phyloP scores from a whole-genome alignment of 208 protist species.

The Leishmania arabica region DNA sequence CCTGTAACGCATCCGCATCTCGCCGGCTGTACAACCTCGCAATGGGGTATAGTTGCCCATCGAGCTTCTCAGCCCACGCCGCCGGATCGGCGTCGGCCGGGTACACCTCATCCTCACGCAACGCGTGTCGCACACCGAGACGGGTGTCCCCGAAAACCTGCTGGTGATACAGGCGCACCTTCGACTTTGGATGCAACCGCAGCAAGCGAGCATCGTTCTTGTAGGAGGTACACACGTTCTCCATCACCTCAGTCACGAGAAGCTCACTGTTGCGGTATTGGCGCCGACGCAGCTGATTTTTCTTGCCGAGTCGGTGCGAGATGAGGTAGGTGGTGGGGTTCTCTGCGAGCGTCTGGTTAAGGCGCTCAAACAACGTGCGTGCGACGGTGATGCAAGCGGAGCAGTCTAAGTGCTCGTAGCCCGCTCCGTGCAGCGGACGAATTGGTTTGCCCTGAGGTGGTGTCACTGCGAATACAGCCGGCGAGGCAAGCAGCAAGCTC shows the following conservation, averaged over 20 bases:
- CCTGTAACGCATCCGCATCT: constrained; percentile 40
- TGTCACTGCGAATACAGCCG: neutral
- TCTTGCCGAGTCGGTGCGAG: constrained; percentile 50
- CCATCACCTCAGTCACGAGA: constrained; percentile 75
- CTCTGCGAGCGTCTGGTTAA: constrained; percentile 66
- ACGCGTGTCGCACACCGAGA: constrained; percentile 7
- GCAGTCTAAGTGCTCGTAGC: constrained; percentile 79
- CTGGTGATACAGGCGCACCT: constrained; percentile 62
- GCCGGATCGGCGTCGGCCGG: constrained; percentile 16
- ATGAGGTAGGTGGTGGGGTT: constrained; percentile 44
- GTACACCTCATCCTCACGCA: constrained; percentile 45
- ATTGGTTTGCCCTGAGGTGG: constrained; percentile 13
- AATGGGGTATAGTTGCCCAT: constrained; percentile 23
- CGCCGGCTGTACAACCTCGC: constrained; percentile 52
- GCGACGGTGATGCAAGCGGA: constrained; percentile 79
- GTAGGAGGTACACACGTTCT: constrained; percentile 54
- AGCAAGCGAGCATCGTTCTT: constrained; percentile 48
- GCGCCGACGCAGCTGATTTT: constrained; percentile 36
- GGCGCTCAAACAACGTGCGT: constrained; percentile 44
- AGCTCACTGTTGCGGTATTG: constrained; percentile 75
- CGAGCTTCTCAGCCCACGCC: constrained; percentile 9
- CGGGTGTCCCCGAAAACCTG: constrained; percentile 23
- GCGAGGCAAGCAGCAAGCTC: neutral
- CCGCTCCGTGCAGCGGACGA: constrained; percentile 33
- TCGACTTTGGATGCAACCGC: constrained; percentile 57